phyloP scores from a whole-genome alignment of 345 rosid species.

The Eucalyptus pumila region DNA sequence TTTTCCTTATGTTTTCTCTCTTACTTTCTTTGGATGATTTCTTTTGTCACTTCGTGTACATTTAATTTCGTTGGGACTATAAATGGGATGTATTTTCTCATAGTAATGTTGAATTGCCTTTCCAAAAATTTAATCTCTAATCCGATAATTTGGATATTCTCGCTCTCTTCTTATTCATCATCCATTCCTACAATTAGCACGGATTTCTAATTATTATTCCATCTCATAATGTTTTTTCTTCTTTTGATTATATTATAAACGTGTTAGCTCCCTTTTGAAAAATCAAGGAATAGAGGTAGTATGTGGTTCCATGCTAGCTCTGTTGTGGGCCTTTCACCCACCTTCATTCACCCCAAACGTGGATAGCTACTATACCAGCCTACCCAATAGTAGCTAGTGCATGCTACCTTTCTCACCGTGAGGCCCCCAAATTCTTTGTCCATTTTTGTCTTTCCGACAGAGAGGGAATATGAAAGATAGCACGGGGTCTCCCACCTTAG shows the following conservation, averaged over 20 bases:
- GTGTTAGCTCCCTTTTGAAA: not conserved
- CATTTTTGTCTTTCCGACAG: too few relatives aligned
- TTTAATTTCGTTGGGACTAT: not conserved
- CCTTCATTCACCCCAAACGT: fast-evolving
- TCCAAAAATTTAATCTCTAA: not conserved
- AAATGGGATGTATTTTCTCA: not conserved
- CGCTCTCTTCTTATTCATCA: not conserved
- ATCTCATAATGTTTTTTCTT: not conserved
- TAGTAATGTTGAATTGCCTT: not conserved
- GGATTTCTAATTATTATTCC: not conserved
- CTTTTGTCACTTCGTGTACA: not conserved
- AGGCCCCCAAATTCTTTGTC: too few relatives aligned
- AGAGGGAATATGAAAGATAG: fast-evolving
- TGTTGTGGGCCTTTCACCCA: too few relatives aligned
- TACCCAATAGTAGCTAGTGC: fast-evolving
- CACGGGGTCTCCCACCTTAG: fast-evolving
- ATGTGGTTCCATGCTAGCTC: too few relatives aligned
- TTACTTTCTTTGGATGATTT: not conserved
- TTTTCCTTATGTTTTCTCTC: not conserved
- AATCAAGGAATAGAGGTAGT: too few relatives aligned
- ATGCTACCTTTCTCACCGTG: fast-evolving
- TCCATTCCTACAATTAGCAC: not conserved
- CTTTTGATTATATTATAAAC: not conserved
- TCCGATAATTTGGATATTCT: not conserved
- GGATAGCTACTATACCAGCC: too few relatives aligned